A percentile compares a stretch with the other conserved stretches of the same genome.
These are phyloP conservation scores for Sclerotinia spermophila DNA, from an alignment of 2,329 filamentous ascomycete species.

Conservation along the genomic window DNA sequence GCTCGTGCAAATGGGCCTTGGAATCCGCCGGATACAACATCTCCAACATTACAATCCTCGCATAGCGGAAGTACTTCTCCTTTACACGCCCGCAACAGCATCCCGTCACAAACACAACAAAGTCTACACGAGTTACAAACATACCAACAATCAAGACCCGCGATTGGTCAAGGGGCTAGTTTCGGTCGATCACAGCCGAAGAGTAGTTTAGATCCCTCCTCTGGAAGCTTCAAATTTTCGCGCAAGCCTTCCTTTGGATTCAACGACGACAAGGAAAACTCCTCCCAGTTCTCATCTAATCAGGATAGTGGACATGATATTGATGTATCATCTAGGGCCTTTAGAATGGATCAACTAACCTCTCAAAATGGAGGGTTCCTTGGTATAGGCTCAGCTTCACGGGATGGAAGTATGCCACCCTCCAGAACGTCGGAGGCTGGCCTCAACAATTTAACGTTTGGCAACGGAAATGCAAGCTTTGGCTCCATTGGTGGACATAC, in stretches of 20 bases:
- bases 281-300: slow-evolving; percentile 25
- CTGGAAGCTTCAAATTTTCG: slow-evolving; percentile 42
- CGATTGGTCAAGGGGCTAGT: slow-evolving; percentile 43
- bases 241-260: slow-evolving; percentile 32
- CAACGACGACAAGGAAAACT: slow-evolving; percentile 36
- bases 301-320: slow-evolving; percentile 29
- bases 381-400: slow-evolving; percentile 45
- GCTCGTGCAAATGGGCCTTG: slow-evolving; percentile 53
- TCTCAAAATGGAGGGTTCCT: slow-evolving; percentile 46
- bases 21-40: slow-evolving; percentile 49
- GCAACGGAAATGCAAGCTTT: slow-evolving; percentile 27
- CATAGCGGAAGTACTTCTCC: slow-evolving; percentile 55
- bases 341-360: slow-evolving; percentile 30
- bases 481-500: slow-evolving; percentile 39
- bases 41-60: slow-evolving; percentile 44
- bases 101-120: slow-evolving; percentile 38
- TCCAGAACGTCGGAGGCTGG: slow-evolving; percentile 52
- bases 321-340: slow-evolving; percentile 26
- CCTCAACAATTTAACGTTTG: slow-evolving; percentile 29
- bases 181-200: slow-evolving; percentile 39
- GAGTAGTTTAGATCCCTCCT: slow-evolving; percentile 45
- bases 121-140: slow-evolving; percentile 44
- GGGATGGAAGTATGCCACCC: slow-evolving; percentile 53
- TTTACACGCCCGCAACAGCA: slow-evolving; percentile 50
- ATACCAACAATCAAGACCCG: slow-evolving; percentile 43